phyloP scores from a whole-genome alignment of 1,284 basidiomycete genomes.

The Takashimella tepidaria region DNA sequence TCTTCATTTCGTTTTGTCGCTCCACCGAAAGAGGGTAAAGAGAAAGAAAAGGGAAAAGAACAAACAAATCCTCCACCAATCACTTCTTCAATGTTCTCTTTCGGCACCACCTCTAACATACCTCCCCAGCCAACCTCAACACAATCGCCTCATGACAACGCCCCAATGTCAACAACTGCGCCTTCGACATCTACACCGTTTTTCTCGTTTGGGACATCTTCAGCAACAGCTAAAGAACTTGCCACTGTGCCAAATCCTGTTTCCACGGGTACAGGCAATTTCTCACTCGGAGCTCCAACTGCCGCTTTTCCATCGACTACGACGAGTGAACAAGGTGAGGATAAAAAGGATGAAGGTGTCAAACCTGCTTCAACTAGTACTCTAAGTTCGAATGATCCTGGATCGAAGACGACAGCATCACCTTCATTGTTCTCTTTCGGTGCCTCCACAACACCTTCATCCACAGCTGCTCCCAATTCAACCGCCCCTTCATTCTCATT shows the following conservation, averaged over 20 bases:
- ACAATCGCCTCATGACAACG: not conserved
- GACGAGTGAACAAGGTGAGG: too few species aligned
- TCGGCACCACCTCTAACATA: not conserved
- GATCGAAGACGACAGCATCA: not conserved
- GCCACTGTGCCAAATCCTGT: not conserved
- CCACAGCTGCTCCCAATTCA: not conserved
- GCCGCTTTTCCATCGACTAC: not conserved
- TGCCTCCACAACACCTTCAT: not conserved
- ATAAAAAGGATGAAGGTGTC: too few species aligned
- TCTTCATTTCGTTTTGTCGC: too few species aligned
- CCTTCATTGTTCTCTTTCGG: not conserved
- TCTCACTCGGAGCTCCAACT: not conserved
- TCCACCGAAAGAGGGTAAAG: too few species aligned
- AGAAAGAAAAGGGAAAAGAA: too few species aligned
- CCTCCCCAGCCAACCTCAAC: too few species aligned
- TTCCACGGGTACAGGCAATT: not conserved
- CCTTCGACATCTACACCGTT: too few species aligned
- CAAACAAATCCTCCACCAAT: too few species aligned
- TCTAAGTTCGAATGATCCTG: too few species aligned
- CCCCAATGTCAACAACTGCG: not conserved
- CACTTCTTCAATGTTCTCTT: slow-evolving; percentile 1
- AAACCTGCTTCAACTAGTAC: too few species aligned
- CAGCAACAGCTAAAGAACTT: not conserved
- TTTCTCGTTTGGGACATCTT: not conserved
- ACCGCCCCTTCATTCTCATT: not conserved